A percentile compares a stretch with the other conserved stretches of the same genome.
These are phyloP conservation scores for Ganoderma sinense DNA, from an alignment of 1,284 basidiomycete species.

Conservation along the genomic window DNA sequence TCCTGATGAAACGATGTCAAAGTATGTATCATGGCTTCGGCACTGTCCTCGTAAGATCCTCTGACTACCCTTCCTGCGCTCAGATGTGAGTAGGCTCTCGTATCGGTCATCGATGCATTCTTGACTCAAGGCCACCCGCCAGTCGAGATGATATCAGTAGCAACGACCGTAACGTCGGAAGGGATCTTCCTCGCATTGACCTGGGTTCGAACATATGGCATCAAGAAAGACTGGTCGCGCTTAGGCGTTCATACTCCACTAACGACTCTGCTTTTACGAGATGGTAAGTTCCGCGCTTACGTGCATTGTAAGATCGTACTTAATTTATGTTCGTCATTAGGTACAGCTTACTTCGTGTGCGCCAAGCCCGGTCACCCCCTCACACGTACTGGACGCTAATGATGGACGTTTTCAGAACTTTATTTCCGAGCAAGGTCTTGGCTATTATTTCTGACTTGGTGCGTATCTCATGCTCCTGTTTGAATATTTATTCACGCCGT, in stretches of 20 bases:
- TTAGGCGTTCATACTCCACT: slow-evolving; percentile 13
- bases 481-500: not conserved
- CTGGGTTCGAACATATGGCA: slow-evolving; percentile 20
- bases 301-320: too few species aligned
- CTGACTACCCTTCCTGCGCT: not conserved
- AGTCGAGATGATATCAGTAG: slow-evolving; percentile 12
- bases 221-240: slow-evolving; percentile 3
- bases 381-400: not conserved
- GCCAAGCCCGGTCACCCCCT: not conserved
- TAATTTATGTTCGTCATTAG: not conserved
- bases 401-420: not conserved
- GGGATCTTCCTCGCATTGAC: slow-evolving; percentile 19
- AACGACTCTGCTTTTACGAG: slow-evolving; percentile 18
- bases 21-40: not conserved
- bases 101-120: too few species aligned
- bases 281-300: slow-evolving; percentile 12
- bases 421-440: slow-evolving; percentile 16
- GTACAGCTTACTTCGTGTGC: slow-evolving; percentile 24
- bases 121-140: not conserved
- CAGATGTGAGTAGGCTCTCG: not conserved
- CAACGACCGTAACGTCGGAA: slow-evolving; percentile 18
- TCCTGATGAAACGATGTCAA: not conserved
- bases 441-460: slow-evolving; percentile 17
- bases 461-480: not conserved
- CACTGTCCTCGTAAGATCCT: too few species aligned